Conservation (phyloP, 1,284 basidiomycete species). For the Salmacisia buchloeana region DNA sequence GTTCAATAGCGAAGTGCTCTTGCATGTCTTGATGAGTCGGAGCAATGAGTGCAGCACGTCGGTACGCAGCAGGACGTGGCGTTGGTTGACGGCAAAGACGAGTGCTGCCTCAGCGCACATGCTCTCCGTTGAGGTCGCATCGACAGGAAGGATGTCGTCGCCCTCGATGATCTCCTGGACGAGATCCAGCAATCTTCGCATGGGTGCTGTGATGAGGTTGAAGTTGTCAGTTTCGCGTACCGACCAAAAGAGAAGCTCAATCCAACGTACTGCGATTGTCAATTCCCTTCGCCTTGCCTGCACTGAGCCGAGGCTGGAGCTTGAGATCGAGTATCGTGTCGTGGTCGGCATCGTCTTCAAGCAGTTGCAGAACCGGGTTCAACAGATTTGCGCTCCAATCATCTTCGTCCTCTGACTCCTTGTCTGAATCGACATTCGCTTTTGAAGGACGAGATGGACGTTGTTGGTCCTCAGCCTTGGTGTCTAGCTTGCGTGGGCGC, state of each 20-base stretch:
- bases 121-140: conserved; percentile 59
- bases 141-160: conserved; percentile 69
- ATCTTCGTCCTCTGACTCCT: neutral
- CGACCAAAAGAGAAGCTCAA: neutral
- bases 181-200: conserved; percentile 66
- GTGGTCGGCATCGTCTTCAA: neutral
- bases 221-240: neutral
- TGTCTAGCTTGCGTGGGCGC: too few species aligned
- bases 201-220: conserved; percentile 56
- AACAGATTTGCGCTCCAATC: too few species aligned
- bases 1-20: neutral
- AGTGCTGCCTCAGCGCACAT: conserved; percentile 62
- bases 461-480: too few species aligned
- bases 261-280: conserved; percentile 9
- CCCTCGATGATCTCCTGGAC: conserved; percentile 84
- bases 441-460: too few species aligned
- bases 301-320: conserved; percentile 3
- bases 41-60: conserved; percentile 27
- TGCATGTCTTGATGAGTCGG: neutral
- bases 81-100: conserved; percentile 29
- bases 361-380: neutral
- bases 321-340: neutral
- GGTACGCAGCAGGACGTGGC: conserved; percentile 15
- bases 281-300: conserved; percentile 8
- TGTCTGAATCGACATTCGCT: too few species aligned